Percentiles rank a stretch among this genome's conserved stretches.
phyloP scores from a whole-genome alignment of 805 yeast genomes.

The Candida manassasensis region DNA sequence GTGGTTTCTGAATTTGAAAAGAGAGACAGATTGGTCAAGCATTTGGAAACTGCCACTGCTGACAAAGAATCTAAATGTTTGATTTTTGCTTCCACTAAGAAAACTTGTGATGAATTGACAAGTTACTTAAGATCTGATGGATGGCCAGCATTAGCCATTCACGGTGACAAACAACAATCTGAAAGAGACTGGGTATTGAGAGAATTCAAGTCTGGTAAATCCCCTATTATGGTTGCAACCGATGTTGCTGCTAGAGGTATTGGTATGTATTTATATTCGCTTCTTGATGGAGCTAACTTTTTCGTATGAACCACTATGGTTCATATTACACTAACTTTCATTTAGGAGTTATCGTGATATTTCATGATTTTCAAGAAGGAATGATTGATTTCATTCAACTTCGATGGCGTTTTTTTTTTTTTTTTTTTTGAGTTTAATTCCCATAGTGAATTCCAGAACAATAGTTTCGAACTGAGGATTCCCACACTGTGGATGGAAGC shows the following conservation, averaged over 20 bases:
- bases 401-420: slow-evolving; percentile 3
- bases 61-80: slow-evolving; percentile 72
- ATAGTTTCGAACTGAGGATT: neutral
- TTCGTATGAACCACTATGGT: neutral
- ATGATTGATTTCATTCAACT: slow-evolving; percentile 2
- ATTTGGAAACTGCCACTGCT: slow-evolving; percentile 73
- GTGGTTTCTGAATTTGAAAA: slow-evolving; percentile 89
- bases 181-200: slow-evolving; percentile 98
- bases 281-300: neutral
- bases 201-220: slow-evolving; percentile 88
- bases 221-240: slow-evolving; percentile 98
- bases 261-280: slow-evolving; percentile 61
- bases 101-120: slow-evolving; percentile 95
- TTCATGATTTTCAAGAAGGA: slow-evolving; percentile 3
- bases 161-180: slow-evolving; percentile 96
- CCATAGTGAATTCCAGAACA: neutral
- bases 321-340: slow-evolving; percentile 5
- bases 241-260: slow-evolving; percentile 99
- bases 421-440: neutral
- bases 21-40: slow-evolving; percentile 82
- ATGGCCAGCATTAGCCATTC: slow-evolving; percentile 98
- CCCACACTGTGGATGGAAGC: neutral
- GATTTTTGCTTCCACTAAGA: slow-evolving; percentile 93
- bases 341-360: slow-evolving; percentile 5
- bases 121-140: slow-evolving; percentile 90